A percentile compares a stretch with the other conserved stretches of the same genome.
phyloP scores from a whole-genome alignment of 2,329 filamentous ascomycete species.

The Aspergillus alliaceus region DNA sequence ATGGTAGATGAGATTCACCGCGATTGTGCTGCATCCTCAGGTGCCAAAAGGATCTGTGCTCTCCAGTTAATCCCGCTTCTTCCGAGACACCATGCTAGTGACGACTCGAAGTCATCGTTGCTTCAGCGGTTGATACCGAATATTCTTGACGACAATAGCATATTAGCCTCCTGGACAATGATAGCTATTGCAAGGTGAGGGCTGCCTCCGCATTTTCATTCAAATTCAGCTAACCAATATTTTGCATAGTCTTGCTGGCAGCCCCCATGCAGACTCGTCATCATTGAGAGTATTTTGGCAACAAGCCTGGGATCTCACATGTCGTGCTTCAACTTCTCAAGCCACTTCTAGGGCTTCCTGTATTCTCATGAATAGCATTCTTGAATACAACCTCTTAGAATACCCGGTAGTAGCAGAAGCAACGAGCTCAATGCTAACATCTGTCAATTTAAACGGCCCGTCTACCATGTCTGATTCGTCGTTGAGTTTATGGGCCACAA shows the following conservation, averaged over 20 bases:
- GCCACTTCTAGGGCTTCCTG: conserved; percentile 75
- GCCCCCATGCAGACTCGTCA: conserved; percentile 36
- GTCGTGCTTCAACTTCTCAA: conserved; percentile 68
- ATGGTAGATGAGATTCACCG: conserved; percentile 36
- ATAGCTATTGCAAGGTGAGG: conserved; percentile 77
- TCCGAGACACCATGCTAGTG: conserved; percentile 45
- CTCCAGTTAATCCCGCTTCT: conserved; percentile 59
- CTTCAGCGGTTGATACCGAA: conserved; percentile 59
- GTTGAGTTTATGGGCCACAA: conserved; percentile 67
- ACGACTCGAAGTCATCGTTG: conserved; percentile 56
- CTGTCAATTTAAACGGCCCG: conserved; percentile 80
- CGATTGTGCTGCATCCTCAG: conserved; percentile 37
- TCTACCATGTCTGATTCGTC: conserved; percentile 76
- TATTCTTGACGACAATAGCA: conserved; percentile 68
- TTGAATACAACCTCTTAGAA: conserved; percentile 65
- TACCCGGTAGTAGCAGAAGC: conserved; percentile 68
- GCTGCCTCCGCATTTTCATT: conserved; percentile 21
- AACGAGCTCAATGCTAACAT: conserved; percentile 69
- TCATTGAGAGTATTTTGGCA: conserved; percentile 60
- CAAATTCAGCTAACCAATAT: conserved; percentile 7
- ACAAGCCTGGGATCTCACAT: conserved; percentile 72
- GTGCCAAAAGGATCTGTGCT: conserved; percentile 46
- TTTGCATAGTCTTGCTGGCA: conserved; percentile 33
- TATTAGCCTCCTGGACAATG: conserved; percentile 77
- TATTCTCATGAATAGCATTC: conserved; percentile 67